phyloP scores from a whole-genome alignment of 345 rosid species.

The Excoecaria cochinchinensis region DNA sequence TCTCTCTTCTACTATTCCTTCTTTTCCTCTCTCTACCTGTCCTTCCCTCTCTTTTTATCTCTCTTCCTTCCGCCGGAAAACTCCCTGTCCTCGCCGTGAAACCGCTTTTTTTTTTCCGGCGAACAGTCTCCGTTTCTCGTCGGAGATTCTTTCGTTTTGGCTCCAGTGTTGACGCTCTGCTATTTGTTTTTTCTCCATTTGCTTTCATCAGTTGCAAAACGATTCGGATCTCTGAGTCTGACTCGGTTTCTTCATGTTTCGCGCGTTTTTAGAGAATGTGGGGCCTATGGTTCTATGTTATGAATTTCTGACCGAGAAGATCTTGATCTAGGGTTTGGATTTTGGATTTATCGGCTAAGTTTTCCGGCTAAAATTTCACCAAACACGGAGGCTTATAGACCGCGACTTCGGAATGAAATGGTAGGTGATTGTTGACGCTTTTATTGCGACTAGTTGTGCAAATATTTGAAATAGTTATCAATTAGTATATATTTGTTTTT shows the following conservation, averaged over 20 bases:
- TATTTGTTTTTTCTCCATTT: constrained; percentile 3
- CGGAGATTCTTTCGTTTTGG: constrained; percentile 11
- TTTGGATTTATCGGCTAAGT: constrained; percentile 14
- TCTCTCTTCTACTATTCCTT: constrained; percentile 33
- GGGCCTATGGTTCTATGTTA: constrained; percentile 35
- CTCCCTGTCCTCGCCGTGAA: constrained; percentile 42
- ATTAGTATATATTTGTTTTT: neutral
- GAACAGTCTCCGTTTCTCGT: constrained; percentile 3
- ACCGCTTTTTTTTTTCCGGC: constrained; percentile 37
- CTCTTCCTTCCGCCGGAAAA: constrained; percentile 37
- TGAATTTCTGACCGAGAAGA: constrained; percentile 34
- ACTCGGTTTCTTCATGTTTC: constrained; percentile 35
- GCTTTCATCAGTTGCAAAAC: constrained; percentile 27
- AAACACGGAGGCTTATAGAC: constrained; percentile 61
- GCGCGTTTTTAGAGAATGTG: constrained; percentile 68
- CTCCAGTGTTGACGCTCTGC: neutral
- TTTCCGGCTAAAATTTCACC: constrained; percentile 13
- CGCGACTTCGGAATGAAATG: constrained; percentile 79
- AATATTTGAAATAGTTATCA: constrained; percentile 4
- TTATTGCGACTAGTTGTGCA: neutral
- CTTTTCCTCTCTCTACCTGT: constrained; percentile 31
- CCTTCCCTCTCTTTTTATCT: constrained; percentile 30
- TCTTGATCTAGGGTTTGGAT: constrained; percentile 78
- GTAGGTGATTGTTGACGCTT: constrained; percentile 36
- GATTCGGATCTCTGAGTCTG: constrained; percentile 66